A percentile compares a stretch with the other conserved stretches of the same genome.
Evolutionary conservation across 805 yeast genomes (phyloP).

Genomic region (Candida nonsorbophila): DNA sequence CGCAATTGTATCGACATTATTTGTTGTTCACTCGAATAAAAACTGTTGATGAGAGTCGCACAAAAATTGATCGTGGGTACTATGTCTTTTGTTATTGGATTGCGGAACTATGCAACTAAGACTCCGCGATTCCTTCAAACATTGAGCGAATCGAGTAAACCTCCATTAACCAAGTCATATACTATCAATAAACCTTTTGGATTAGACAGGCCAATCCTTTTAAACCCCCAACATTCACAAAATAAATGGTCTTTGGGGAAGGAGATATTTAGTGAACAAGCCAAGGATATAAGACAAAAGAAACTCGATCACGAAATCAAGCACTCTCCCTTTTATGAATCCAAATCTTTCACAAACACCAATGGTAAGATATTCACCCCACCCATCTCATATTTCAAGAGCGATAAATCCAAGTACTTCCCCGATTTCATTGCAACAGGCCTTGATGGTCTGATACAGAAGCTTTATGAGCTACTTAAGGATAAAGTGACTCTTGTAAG

Average conservation of each 20-base stretch:
- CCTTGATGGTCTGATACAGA: conserved; percentile 31
- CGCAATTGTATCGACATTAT: conserved; percentile 57
- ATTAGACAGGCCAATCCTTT: conserved; percentile 21
- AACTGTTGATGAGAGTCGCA: too few relatives aligned
- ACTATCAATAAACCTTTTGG: conserved; percentile 35
- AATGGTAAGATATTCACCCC: conserved; percentile 81
- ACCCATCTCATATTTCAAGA: conserved; percentile 73
- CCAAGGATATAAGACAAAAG: conserved; percentile 32
- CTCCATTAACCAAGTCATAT: conserved; percentile 28
- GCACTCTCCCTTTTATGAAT: conserved; percentile 40
- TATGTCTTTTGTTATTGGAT: not conserved
- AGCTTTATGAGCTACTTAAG: conserved; percentile 34
- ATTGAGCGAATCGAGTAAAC: conserved; percentile 31
- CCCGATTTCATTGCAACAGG: conserved; percentile 69
- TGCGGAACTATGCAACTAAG: conserved; percentile 6
- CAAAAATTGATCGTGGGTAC: too few relatives aligned
- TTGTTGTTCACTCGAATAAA: conserved; percentile 1
- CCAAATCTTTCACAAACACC: conserved; percentile 54
- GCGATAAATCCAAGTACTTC: conserved; percentile 70
- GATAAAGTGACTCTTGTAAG: conserved; percentile 61
- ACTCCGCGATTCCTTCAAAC: conserved; percentile 33
- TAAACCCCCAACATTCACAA: conserved; percentile 18
- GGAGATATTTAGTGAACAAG: conserved; percentile 26
- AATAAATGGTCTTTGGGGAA: conserved; percentile 12
- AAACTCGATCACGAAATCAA: conserved; percentile 36